phyloP scores from a whole-genome alignment of 1,139 yeast genomes.

The Tardiomyces digboiensis region DNA sequence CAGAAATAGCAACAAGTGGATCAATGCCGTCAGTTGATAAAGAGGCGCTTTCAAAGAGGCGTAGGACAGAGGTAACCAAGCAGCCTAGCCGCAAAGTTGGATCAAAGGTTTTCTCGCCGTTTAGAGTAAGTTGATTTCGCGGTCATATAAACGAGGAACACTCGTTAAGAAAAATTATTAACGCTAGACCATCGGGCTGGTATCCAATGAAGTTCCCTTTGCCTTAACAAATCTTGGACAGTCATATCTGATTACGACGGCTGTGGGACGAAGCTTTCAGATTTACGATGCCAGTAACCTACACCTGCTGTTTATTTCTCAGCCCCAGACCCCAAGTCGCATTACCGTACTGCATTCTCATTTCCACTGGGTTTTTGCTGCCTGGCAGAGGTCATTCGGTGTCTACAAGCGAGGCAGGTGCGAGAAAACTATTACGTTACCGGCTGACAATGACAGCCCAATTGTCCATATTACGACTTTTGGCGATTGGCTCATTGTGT shows the following conservation, averaged over 20 bases:
- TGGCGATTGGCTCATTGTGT: conserved; percentile 70
- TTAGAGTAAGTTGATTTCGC: conserved; percentile 26
- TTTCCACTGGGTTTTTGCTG: conserved; percentile 77
- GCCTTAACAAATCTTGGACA: conserved; percentile 86
- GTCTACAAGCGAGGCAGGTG: conserved; percentile 76
- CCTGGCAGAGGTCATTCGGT: conserved; percentile 62
- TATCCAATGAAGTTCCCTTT: conserved; percentile 64
- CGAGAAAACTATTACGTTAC: conserved; percentile 41
- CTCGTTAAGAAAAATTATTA: no score
- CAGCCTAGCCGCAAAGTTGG: neutral
- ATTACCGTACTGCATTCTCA: conserved; percentile 73
- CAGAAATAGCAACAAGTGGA: no score
- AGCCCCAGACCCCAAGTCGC: conserved; percentile 57
- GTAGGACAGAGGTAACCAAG: neutral
- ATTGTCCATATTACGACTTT: conserved; percentile 50
- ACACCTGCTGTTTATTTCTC: conserved; percentile 81
- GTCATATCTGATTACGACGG: conserved; percentile 79
- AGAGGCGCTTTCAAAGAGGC: neutral
- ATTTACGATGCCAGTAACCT: conserved; percentile 88
- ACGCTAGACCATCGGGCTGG: conserved; percentile 31
- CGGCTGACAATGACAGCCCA: conserved; percentile 27
- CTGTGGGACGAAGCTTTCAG: conserved; percentile 86
- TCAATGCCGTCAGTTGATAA: neutral
- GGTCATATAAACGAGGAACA: no score
- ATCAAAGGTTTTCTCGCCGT: conserved; percentile 33